Conservation (phyloP, 306 rosid genomes). For the Sphenostylis stenocarpa region DNA sequence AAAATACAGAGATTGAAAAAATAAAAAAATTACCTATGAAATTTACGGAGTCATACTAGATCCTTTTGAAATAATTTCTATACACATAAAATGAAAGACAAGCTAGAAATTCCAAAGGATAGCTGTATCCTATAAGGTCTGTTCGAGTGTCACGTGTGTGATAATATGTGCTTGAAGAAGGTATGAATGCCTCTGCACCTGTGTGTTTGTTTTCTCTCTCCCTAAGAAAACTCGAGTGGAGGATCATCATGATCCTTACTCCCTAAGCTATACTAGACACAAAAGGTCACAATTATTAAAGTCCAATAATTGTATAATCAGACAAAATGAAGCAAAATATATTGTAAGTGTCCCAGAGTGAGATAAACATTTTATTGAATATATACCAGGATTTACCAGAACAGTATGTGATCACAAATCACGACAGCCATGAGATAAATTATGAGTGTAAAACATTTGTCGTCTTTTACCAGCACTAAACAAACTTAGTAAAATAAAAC, state of each 20-base stretch:
- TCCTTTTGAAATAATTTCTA: not conserved
- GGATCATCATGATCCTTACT: not conserved
- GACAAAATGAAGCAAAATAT: not conserved
- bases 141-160: not conserved
- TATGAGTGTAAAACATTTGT: not conserved
- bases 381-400: not conserved
- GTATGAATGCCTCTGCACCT: not conserved
- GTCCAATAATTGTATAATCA: not conserved
- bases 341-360: not conserved
- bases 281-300: not conserved
- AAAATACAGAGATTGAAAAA: not conserved
- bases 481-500: constrained; percentile 17
- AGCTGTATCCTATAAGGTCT: not conserved
- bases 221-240: not conserved
- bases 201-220: not conserved
- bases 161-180: not conserved
- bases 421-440: constrained; percentile 2
- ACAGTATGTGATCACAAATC: not conserved
- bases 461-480: not conserved
- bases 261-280: not conserved
- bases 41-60: not conserved
- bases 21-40: not conserved
- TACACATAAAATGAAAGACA: not conserved
- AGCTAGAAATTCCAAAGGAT: not conserved
- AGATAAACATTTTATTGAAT: not conserved